Evolutionary conservation across 768 basidiomycete genomes (phyloP).

Genomic region (Tricholoma furcatifolium): DNA sequence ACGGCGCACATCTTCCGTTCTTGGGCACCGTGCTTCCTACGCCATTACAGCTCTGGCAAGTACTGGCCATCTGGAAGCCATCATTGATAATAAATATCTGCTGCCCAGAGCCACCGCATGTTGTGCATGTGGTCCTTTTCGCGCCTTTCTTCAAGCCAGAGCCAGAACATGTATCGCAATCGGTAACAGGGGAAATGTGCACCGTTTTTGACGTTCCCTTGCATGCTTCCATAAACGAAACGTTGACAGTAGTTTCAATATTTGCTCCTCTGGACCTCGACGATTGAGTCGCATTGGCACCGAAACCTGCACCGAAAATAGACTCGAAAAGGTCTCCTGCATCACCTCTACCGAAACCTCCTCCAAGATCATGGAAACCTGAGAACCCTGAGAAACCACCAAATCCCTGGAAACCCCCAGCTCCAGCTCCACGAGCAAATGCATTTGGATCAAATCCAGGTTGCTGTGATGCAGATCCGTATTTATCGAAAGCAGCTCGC

Average conservation of each 20-base stretch:
- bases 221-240: conserved; percentile 94
- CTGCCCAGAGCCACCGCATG: conserved; percentile 86
- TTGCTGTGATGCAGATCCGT: conserved; percentile 89
- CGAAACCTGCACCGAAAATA: conserved; percentile 73
- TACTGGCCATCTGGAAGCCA: conserved; percentile 97
- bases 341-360: conserved; percentile 51
- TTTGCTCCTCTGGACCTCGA: conserved; percentile 69
- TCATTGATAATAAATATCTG: conserved; percentile 87
- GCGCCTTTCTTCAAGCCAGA: conserved; percentile 85
- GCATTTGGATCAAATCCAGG: conserved; percentile 92
- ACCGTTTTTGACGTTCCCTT: conserved; percentile 80
- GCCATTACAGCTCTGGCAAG: conserved; percentile 82
- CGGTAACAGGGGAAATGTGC: conserved; percentile 74
- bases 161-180: conserved; percentile 84
- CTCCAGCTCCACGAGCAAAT: conserved; percentile 48
- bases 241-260: conserved; percentile 70
- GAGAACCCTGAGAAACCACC: conserved; percentile 69
- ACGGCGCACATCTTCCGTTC: conserved; percentile 73
- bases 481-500: conserved; percentile 86
- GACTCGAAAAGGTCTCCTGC: conserved; percentile 78
- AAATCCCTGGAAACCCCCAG: conserved; percentile 41
- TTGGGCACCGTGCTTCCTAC: conserved; percentile 78
- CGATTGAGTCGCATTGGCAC: conserved; percentile 42
- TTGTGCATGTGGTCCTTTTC: conserved; percentile 72
- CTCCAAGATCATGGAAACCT: conserved; percentile 71